Percentiles rank a stretch among this genome's conserved stretches.
phyloP scores from a whole-genome alignment of 208 protist genomes.

The Wallacemonas rigidus region DNA sequence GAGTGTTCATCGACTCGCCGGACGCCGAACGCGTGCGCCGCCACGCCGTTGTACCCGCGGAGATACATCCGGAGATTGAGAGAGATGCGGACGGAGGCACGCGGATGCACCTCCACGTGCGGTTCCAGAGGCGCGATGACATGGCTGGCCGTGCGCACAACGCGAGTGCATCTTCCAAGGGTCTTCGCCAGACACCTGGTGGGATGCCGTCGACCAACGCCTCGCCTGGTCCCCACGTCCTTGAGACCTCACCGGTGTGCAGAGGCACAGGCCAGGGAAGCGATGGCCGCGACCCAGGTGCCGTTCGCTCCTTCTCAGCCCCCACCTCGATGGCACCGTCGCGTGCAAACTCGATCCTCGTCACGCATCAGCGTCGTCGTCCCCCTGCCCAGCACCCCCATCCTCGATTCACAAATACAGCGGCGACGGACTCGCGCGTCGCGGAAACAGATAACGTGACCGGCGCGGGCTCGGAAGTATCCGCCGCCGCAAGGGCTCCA shows the following conservation, averaged over 20 bases:
- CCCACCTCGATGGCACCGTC: neutral
- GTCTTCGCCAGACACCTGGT: neutral
- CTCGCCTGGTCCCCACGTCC: neutral
- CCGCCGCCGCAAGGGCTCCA: neutral
- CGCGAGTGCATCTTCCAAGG: too few relatives aligned
- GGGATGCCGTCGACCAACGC: neutral
- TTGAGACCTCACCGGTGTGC: neutral
- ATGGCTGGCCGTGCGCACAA: too few relatives aligned
- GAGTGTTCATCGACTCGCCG: neutral
- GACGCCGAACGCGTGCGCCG: neutral
- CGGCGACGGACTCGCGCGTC: too few relatives aligned
- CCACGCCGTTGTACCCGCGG: neutral
- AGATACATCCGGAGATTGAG: conserved; percentile 7
- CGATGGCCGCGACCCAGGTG: neutral
- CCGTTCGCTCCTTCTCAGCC: neutral
- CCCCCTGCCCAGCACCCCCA: neutral
- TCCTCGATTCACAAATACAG: neutral
- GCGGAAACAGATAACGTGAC: neutral
- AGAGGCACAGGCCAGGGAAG: neutral
- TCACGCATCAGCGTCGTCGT: neutral
- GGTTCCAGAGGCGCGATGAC: neutral
- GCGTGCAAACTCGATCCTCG: conserved; percentile 2
- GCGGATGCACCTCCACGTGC: conserved; percentile 9
- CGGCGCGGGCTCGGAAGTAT: too few relatives aligned
- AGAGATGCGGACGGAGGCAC: neutral